A percentile compares a stretch with the other conserved stretches of the same genome.
These are phyloP conservation scores for Saturnispora mendoncae DNA, from an alignment of 805 yeast genomes.

Conservation along the genomic window DNA sequence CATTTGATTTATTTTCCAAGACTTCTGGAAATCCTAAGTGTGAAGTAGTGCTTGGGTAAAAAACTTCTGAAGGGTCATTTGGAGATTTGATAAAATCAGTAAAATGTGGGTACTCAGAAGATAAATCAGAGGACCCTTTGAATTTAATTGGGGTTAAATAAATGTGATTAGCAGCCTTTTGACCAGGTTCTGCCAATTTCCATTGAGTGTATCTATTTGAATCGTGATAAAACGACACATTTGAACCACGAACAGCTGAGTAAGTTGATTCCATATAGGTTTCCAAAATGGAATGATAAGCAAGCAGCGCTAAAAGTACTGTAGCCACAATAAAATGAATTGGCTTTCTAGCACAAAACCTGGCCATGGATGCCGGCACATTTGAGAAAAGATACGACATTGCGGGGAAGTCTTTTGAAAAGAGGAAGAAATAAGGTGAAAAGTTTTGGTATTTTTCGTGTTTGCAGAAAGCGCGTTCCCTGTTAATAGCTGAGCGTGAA, in stretches of 20 bases:
- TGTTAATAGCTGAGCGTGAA: too few relatives aligned
- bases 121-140: constrained; percentile 22
- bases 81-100: constrained; percentile 31
- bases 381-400: constrained; percentile 18
- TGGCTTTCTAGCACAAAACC: constrained; percentile 67
- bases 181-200: constrained; percentile 38
- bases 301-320: constrained; percentile 66
- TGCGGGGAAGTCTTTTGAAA: background rate
- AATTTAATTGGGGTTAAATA: constrained; percentile 52
- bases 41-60: constrained; percentile 28
- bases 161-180: constrained; percentile 37
- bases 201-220: constrained; percentile 34
- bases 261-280: constrained; percentile 34
- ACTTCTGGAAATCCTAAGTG: constrained; percentile 18
- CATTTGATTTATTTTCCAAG: constrained; percentile 23
- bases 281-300: constrained; percentile 68
- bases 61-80: constrained; percentile 34
- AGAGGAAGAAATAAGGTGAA: background rate
- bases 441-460: background rate
- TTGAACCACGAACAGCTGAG: constrained; percentile 8
- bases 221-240: constrained; percentile 30
- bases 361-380: constrained; percentile 26
- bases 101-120: constrained; percentile 30
- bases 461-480: too few relatives aligned
- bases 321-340: constrained; percentile 74